A percentile compares a stretch with the other conserved stretches of the same genome.
Evolutionary conservation across 495 filamentous ascomycete species (phyloP).

Genomic region (Cercophora newfieldiana): DNA sequence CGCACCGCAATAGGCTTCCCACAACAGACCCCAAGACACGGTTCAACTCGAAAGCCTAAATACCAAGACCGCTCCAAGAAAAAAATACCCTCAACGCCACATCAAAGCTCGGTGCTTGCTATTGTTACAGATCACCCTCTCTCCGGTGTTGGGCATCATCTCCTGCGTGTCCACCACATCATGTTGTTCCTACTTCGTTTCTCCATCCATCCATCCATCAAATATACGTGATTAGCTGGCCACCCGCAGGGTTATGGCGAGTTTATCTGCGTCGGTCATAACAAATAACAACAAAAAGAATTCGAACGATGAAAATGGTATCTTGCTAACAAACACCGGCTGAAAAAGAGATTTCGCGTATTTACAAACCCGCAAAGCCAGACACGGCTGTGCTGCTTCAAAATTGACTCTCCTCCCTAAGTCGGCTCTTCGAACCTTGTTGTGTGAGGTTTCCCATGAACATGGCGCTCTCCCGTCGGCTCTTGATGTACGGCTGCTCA

Average conservation of each 20-base stretch:
- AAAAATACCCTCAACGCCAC: conserved; percentile 1
- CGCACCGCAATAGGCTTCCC: not conserved
- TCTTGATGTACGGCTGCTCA: conserved; percentile 42
- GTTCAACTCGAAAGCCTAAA: conserved; percentile 12
- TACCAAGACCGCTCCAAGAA: conserved; percentile 1
- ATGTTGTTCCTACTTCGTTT: not conserved
- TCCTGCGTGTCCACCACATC: conserved; percentile 7
- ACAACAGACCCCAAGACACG: not conserved
- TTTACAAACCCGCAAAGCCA: conserved; percentile 3
- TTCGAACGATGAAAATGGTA: conserved; percentile 17
- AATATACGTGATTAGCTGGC: conserved; percentile 1
- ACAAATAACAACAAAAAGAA: conserved; percentile 11
- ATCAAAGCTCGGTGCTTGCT: conserved; percentile 12
- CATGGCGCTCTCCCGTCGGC: conserved; percentile 48
- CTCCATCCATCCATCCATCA: not conserved
- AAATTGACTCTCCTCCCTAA: conserved; percentile 45
- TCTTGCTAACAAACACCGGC: conserved; percentile 16
- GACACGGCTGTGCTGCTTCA: conserved; percentile 14
- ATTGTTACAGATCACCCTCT: conserved; percentile 22
- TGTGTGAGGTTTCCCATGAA: conserved; percentile 48
- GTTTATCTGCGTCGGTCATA: not conserved
- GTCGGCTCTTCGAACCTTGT: conserved; percentile 46
- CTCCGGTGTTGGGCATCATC: conserved; percentile 16
- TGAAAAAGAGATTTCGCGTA: conserved; percentile 4
- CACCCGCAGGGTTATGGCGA: not conserved